Base-by-base conservation (phyloP, 352 stramenopile genomes). In the Globisporangium carolinianum region DNA sequence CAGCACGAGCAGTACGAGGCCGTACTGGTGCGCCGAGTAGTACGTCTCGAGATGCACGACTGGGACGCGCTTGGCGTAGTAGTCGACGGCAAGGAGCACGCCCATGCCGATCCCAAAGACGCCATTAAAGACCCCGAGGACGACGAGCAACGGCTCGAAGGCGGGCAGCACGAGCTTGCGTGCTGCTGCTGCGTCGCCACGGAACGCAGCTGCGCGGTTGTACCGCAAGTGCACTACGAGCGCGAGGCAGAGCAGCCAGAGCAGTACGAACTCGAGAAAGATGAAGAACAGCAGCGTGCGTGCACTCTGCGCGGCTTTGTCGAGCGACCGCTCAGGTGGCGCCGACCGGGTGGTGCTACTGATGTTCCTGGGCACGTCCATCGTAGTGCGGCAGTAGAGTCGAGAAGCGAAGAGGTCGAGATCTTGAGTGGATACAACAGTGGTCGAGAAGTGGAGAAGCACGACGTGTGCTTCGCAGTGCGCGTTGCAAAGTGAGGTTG, bases 161-260 rank as follows among this genome's bases (percentile, higher is more conserved):
- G 73, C 62, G 0, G 75, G 75, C 6, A 83, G 24, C 14, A 86
- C 65, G 7, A 76, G 59, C 49, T 82, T 74, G 48, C 58, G 64
- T 4, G 75, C 72, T 0, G 75, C 70, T 1, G 5, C 11, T 4
- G 51, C 41, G 36, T 75, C 65, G 0, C 68, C 72, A 47, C 63
- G 65, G 0, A 73, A 47, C 5, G 69, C 69, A 4, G 58, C 74
- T 4, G 43, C 59, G 51, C 71, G 64, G 49, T 75, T 73, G 17
- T 58, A 46, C 4, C 68, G 66, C 17, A 82, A 43, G 52, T 81
- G 70, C 39, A 68, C 48, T 37, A 79, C 53, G 12, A 83, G 50
- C 0, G 45, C 54, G 6, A 66, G 41, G 32, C 69, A 75, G 18
- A 80, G 60, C 53, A 74, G 6, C 51, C 66, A 75, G 66, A 79